Evolutionary conservation across 2,329 filamentous ascomycete species (phyloP).

Genomic region (Aspergillus nomiae): DNA sequence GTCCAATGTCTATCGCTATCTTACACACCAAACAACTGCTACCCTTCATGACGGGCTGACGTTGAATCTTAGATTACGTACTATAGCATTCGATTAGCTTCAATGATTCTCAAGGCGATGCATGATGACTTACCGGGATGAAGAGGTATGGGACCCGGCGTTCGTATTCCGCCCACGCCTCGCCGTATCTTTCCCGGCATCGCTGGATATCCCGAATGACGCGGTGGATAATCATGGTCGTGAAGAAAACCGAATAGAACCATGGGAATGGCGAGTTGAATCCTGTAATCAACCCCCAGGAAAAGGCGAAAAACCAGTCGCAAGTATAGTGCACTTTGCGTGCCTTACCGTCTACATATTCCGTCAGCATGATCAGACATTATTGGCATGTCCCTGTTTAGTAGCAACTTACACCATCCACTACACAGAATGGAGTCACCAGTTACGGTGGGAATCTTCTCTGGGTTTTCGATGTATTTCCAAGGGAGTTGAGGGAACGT

Average conservation of each 20-base stretch:
- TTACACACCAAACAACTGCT: not conserved
- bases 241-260: constrained; percentile 85
- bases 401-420: constrained; percentile 68
- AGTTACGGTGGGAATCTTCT: constrained; percentile 69
- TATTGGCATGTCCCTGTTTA: not conserved
- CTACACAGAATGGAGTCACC: constrained; percentile 78
- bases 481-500: constrained; percentile 87
- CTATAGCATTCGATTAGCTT: constrained; percentile 11
- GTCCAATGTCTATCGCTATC: not conserved
- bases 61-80: constrained; percentile 17
- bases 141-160: constrained; percentile 78
- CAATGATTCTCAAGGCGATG: not conserved
- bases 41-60: not conserved
- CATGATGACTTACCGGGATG: constrained; percentile 61
- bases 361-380: constrained; percentile 3
- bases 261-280: constrained; percentile 81
- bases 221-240: constrained; percentile 75
- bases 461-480: constrained; percentile 77
- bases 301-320: constrained; percentile 74
- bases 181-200: constrained; percentile 75
- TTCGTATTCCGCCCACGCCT: constrained; percentile 80
- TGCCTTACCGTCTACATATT: constrained; percentile 60
- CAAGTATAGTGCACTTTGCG: constrained; percentile 80
- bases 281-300: constrained; percentile 77
- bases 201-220: constrained; percentile 72